Conservation (phyloP, 495 filamentous ascomycete species). For the Pseudevernia furfuracea region DNA sequence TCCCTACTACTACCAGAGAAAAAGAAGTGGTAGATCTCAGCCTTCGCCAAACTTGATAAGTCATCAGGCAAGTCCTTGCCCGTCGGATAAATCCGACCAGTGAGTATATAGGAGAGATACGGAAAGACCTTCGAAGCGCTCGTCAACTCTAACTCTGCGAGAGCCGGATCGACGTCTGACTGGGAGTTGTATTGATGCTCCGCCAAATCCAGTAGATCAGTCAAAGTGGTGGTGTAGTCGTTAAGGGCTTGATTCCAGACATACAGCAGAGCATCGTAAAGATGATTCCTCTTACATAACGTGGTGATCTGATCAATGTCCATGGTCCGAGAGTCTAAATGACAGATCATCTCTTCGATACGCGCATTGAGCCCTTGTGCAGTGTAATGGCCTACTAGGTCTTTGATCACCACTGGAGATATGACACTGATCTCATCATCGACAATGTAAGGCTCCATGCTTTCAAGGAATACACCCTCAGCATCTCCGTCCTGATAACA, state of each 20-base stretch:
- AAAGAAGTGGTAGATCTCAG: constrained; percentile 81
- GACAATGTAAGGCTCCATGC: constrained; percentile 76
- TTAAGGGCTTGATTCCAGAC: constrained; percentile 87
- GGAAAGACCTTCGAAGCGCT: constrained; percentile 90
- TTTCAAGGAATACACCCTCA: constrained; percentile 73
- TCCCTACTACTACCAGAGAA: constrained; percentile 70
- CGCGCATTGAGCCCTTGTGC: constrained; percentile 59
- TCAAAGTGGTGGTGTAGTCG: constrained; percentile 85
- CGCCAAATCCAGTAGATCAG: constrained; percentile 74
- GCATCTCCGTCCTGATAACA: constrained; percentile 73
- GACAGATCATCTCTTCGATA: constrained; percentile 92
- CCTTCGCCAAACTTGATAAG: constrained; percentile 67
- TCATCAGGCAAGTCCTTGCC: constrained; percentile 62
- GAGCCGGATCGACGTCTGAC: constrained; percentile 17
- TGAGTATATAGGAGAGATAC: constrained; percentile 88
- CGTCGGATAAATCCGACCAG: constrained; percentile 82
- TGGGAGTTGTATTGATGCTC: constrained; percentile 32
- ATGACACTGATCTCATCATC: constrained; percentile 66
- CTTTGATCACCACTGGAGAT: constrained; percentile 79
- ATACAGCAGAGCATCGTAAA: constrained; percentile 94
- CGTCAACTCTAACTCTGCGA: constrained; percentile 32
- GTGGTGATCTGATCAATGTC: constrained; percentile 89
- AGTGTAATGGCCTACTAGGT: constrained; percentile 72
- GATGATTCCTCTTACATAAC: constrained; percentile 79
- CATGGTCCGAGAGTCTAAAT: constrained; percentile 81